Conservation (phyloP, 2,329 filamentous ascomycete species). For the Penicillium sp. region DNA sequence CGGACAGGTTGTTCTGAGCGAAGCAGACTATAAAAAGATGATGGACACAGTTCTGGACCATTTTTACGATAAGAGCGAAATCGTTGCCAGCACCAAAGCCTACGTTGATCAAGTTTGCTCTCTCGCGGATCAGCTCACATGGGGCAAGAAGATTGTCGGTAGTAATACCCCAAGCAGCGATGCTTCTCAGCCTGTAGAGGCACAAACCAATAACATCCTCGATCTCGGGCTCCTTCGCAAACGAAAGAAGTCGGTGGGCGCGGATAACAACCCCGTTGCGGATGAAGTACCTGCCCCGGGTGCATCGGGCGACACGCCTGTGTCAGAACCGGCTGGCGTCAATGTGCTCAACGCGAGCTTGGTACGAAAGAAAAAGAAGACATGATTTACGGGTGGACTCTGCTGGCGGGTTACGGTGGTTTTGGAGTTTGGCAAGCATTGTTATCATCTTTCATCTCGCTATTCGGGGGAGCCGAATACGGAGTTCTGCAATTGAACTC, state of each 20-base stretch:
- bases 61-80: slow-evolving; percentile 42
- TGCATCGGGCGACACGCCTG: background rate
- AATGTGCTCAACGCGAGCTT: slow-evolving; percentile 40
- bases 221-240: slow-evolving; percentile 37
- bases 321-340: slow-evolving; percentile 23
- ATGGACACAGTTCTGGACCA: slow-evolving; percentile 41
- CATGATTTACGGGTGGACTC: slow-evolving; percentile 16
- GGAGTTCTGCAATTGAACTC: background rate
- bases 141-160: slow-evolving; percentile 38
- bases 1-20: slow-evolving; percentile 37
- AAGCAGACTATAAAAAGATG: slow-evolving; percentile 41
- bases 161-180: slow-evolving; percentile 14
- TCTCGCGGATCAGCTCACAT: slow-evolving; percentile 36
- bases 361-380: slow-evolving; percentile 44
- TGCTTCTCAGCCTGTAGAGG: slow-evolving; percentile 8
- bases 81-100: slow-evolving; percentile 39
- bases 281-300: slow-evolving; percentile 7
- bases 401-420: background rate
- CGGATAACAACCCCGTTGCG: slow-evolving; percentile 12
- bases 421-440: background rate
- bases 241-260: slow-evolving; percentile 33
- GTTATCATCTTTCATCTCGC: background rate
- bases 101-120: slow-evolving; percentile 44
- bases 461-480: background rate
- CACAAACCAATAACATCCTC: slow-evolving; percentile 26